These are phyloP conservation scores for Ceratocystis huliohia DNA, from an alignment of 2,329 filamentous ascomycete species.

Conservation along the genomic window DNA sequence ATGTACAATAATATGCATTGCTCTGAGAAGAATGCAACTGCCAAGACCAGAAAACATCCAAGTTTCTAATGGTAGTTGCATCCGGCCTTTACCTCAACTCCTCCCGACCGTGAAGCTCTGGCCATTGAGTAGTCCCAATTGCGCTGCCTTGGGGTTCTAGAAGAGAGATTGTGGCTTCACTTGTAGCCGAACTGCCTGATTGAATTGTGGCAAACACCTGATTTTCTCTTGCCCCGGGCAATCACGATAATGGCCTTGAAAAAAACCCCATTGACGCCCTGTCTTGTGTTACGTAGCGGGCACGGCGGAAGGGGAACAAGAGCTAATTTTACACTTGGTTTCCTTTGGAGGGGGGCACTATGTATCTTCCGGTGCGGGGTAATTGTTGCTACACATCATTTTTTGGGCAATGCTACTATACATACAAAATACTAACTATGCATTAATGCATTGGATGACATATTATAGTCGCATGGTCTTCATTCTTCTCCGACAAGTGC, in stretches of 20 bases:
- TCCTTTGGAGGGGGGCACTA: background rate
- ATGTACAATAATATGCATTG: background rate
- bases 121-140: background rate
- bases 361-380: background rate
- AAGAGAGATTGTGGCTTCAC: background rate
- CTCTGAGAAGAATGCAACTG: background rate
- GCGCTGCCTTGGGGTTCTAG: background rate
- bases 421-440: background rate
- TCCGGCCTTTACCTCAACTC: background rate
- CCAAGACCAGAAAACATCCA: slow-evolving; percentile 5
- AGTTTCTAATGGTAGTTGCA: slow-evolving; percentile 1
- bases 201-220: background rate
- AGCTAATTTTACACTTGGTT: background rate
- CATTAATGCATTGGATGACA: background rate
- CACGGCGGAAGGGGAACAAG: background rate
- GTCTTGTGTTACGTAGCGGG: background rate
- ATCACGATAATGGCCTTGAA: background rate
- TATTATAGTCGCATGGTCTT: background rate
- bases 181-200: background rate
- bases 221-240: background rate
- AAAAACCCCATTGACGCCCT: too few species aligned
- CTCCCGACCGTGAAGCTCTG: background rate
- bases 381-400: background rate
- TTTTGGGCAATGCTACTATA: too few species aligned
- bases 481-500: background rate